Base-by-base conservation (phyloP, 2,329 filamentous ascomycete species). In the Bipolaris zeicola region DNA sequence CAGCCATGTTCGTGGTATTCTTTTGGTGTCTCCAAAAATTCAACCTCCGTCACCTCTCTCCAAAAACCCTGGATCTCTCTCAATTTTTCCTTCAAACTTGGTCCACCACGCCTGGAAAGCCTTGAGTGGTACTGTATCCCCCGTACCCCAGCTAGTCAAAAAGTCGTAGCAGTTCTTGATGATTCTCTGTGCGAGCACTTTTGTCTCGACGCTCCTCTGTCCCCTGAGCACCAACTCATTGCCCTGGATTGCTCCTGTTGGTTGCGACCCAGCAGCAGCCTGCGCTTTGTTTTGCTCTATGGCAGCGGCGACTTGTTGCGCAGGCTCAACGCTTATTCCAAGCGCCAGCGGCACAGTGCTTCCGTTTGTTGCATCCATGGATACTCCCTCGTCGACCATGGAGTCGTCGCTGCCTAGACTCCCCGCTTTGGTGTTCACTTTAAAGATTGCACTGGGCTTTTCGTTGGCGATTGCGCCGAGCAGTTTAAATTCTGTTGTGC, bases 141-240 rank as follows among this genome's bases (percentile, higher is more conserved):
- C 72, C 43, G 89, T 85, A 0, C 89, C 91, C 80, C 96, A 98
- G 68, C 92, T 90, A 3, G 94, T 87, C 55, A 99, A 81, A 75
- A 96, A 98, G 77, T 99, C 97, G 77, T 98, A 99, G 13, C 94
- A 95, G 76, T 97, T 96, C 68, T 91, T 89, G 68, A 99, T 98
- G 67, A 99, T 97, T 62, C 91, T 83, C 78, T 98, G 92, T 28
- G 95, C 95, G 22, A 99, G 82, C 2, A 92, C 80, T 62, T 91
- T 87, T 0, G 92, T 95, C n/a, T 85, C 82, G 1, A 87, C 81
- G 44, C 79, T 77, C 26, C 73, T 69, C 61, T 71, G 53, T 67
- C 71, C 51, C 66, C 73, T 50, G 20, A 73, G 65, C 0, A 80
- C 76, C 26, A 80, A 37, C 24, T 76, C 76, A 14, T 66, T 69